Evolutionary conservation across 23 red algal species (phyloP), one percentile per base, ranked within the genome.

Genomic region (Gracilaria gracilis): DNA sequence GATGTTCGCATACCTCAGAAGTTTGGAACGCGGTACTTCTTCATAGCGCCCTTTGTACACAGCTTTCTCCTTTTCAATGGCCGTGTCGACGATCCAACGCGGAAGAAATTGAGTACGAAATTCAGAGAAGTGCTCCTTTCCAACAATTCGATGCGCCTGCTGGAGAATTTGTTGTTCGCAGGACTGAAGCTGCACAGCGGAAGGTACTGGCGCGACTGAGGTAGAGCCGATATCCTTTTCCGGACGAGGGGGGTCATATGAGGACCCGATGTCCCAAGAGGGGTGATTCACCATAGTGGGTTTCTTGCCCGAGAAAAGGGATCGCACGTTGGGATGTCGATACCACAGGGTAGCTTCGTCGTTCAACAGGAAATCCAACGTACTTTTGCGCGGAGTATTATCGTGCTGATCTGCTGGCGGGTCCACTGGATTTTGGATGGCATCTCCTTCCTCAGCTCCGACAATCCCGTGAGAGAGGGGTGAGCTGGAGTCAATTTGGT

Each of bases 1-100:
- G 47, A 76, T 55, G 25, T 88, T 88, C 37, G 65, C 64, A 57
- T 77, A 8, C 50, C 6, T 58, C 3, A 67, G 84, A 51, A 88
- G 67, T 19, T 44, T 38, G 0, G 46, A 21, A 36, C 65, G 47
- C 7, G 35, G 65, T 6, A 75, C 42, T 61, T 75, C 67, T 61
- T 50, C 67, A 23, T 75, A 76, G 27, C 47, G 21, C 1, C 72
- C 84, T 1, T 37, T 21, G 69, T 75, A 88, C 3, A 71, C 66
- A 25, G 46, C 0, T 21, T 88, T 88, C 67, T 75, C 65, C 48
- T 77, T 75, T 9, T 42, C 6, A 21, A 88, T 88, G 13, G 84
- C 59, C 23, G 64, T 79, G 23, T 75, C 69, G 14, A 79, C 34
- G 17, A 77, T 31, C 65, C 66, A 76, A 33, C 42, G 84, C 19